Conservation (phyloP, 352 stramenopile genomes). For the Pythium utonaiense region DNA sequence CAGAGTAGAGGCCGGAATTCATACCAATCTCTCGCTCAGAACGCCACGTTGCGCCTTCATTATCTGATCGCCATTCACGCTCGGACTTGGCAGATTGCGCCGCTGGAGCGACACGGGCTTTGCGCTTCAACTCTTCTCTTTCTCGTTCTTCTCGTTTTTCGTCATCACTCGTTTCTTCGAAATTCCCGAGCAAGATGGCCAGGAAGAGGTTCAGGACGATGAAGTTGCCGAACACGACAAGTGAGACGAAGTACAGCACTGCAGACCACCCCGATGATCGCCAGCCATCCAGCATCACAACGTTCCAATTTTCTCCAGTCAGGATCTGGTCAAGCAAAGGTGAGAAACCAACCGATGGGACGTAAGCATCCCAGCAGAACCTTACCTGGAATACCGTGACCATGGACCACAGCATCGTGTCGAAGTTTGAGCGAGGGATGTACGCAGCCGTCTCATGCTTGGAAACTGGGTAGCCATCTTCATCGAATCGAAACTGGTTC, state of each 20-base stretch:
- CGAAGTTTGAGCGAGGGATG: conserved; percentile 61
- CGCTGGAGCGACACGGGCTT: conserved; percentile 15
- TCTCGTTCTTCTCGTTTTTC: conserved; percentile 38
- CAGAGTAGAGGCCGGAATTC: not conserved
- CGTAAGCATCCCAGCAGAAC: not conserved
- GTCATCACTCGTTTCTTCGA: conserved; percentile 70
- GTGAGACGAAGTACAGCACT: conserved; percentile 74
- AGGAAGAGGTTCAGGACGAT: conserved; percentile 92
- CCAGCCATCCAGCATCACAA: conserved; percentile 88
- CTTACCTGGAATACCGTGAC: conserved; percentile 68
- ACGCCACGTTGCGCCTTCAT: conserved; percentile 4
- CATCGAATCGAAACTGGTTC: conserved; percentile 89
- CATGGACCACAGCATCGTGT: conserved; percentile 63
- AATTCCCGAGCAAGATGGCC: conserved; percentile 89
- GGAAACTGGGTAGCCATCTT: conserved; percentile 42
- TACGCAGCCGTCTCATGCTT: conserved; percentile 28
- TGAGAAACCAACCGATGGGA: not conserved
- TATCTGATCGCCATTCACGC: conserved; percentile 18
- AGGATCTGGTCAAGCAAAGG: conserved; percentile 60
- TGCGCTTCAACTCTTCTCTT: conserved; percentile 30
- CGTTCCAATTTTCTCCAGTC: conserved; percentile 92
- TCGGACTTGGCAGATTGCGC: conserved; percentile 9
- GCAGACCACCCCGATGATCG: conserved; percentile 32
- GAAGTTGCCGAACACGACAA: conserved; percentile 84
- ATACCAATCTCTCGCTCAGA: conserved; percentile 8